Percentiles rank a stretch among this genome's conserved stretches.
Evolutionary conservation across 2,329 filamentous ascomycete genomes (phyloP).

Genomic region (Amauroascus niger): DNA sequence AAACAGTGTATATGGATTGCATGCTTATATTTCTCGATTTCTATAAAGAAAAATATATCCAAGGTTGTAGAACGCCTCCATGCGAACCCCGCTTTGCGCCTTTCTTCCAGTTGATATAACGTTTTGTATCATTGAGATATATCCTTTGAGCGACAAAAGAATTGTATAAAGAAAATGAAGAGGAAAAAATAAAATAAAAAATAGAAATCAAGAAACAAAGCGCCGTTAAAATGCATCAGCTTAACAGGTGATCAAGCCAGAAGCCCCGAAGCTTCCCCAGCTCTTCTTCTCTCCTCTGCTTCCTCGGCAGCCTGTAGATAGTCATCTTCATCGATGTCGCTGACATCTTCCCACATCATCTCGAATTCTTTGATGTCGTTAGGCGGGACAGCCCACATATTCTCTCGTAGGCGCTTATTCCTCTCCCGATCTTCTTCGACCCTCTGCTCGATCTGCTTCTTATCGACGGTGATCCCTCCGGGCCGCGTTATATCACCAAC

Average conservation of each 20-base stretch:
- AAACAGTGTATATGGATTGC: not conserved
- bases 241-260: not conserved
- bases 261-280: constrained; percentile 29
- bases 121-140: not conserved
- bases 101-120: not conserved
- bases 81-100: not conserved
- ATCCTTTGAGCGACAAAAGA: not conserved
- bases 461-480: constrained; percentile 52
- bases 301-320: constrained; percentile 69
- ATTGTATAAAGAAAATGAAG: no score
- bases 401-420: constrained; percentile 84
- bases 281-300: constrained; percentile 44
- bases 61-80: not conserved
- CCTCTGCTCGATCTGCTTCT: constrained; percentile 83
- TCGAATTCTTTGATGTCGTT: constrained; percentile 62
- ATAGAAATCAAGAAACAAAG: not conserved
- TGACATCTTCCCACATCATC: constrained; percentile 77
- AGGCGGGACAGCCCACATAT: constrained; percentile 76
- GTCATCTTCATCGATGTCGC: constrained; percentile 81
- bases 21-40: not conserved
- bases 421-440: constrained; percentile 95
- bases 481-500: constrained; percentile 19
- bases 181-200: no score
- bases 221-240: not conserved
- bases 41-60: not conserved